Evolutionary conservation across 2,329 filamentous ascomycete genomes (phyloP).

Genomic region (Talaromyces albobiverticillius): DNA sequence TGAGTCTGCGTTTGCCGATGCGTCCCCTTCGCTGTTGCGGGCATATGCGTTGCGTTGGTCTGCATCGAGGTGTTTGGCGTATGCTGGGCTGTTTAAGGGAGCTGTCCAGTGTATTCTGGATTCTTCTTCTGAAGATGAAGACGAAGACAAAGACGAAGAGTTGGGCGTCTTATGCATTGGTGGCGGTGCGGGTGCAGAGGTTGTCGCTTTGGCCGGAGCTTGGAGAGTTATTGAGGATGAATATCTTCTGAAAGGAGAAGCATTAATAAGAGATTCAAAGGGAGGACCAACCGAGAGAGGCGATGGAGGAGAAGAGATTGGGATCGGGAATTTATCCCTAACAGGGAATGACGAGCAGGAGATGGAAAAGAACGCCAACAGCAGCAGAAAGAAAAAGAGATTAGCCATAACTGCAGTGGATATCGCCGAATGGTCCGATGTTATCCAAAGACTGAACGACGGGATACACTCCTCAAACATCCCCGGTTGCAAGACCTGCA

Average conservation of each 20-base stretch:
- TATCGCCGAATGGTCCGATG: conserved; percentile 70
- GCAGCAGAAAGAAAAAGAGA: neutral
- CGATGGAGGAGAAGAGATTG: neutral
- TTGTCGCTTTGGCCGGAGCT: conserved; percentile 61
- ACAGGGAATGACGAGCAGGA: neutral
- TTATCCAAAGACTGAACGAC: conserved; percentile 58
- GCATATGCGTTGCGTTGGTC: conserved; percentile 92
- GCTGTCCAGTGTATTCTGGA: conserved; percentile 23
- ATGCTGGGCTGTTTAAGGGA: conserved; percentile 59
- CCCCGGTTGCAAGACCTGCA: conserved; percentile 24
- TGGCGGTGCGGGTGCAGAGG: conserved; percentile 64
- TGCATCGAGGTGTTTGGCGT: conserved; percentile 78
- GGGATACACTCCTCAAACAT: conserved; percentile 47
- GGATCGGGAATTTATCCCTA: neutral
- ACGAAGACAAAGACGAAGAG: neutral
- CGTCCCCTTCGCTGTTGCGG: conserved; percentile 54
- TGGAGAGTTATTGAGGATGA: conserved; percentile 36
- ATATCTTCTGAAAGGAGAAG: conserved; percentile 17
- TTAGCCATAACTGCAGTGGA: conserved; percentile 68
- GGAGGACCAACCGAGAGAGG: neutral
- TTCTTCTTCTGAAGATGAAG: neutral
- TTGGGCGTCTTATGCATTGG: conserved; percentile 56
- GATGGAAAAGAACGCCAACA: neutral
- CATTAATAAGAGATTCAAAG: neutral
- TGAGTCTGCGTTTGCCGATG: conserved; percentile 66